Percentiles rank a stretch among this genome's conserved stretches.
Conservation (phyloP, 352 stramenopile species). For the Globisporangium takayamanum region DNA sequence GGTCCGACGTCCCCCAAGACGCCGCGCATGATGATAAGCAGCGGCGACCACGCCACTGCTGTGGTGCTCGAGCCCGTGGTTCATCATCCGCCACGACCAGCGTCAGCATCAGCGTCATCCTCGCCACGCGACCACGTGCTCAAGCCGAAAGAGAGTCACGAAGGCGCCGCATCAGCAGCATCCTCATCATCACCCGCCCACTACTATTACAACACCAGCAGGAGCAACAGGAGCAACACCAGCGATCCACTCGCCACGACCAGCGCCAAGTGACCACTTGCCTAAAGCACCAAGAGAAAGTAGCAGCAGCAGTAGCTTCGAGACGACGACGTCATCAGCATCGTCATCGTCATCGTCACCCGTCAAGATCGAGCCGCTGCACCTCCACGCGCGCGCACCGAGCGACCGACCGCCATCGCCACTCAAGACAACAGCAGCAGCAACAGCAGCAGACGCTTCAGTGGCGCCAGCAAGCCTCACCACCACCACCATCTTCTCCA, state of each 20-base stretch:
- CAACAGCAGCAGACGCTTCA: too few relatives aligned
- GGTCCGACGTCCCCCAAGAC: conserved; percentile 5
- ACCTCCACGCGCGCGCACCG: conserved; percentile 8
- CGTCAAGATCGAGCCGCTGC: conserved; percentile 30
- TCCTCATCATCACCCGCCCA: too few relatives aligned
- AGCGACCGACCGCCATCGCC: conserved; percentile 7
- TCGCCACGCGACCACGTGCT: conserved; percentile 11
- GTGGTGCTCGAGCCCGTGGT: conserved; percentile 11
- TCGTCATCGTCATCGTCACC: conserved; percentile 10
- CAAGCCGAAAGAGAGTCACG: conserved; percentile 18
- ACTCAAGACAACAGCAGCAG: conserved; percentile 4
- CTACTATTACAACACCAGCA: too few relatives aligned
- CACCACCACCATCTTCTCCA: background rate
- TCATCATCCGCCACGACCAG: conserved; percentile 3
- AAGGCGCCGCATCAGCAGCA: background rate
- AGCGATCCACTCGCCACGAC: background rate
- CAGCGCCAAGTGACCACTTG: background rate
- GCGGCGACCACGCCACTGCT: background rate
- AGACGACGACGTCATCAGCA: background rate
- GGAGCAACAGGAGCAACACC: too few relatives aligned
- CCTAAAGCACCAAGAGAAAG: background rate
- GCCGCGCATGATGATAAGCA: background rate
- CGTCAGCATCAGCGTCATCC: background rate
- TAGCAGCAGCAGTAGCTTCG: background rate
- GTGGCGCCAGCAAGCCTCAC: background rate